Conservation (phyloP, 2,329 filamentous ascomycete species). For the Hymenoscyphus scutula region DNA sequence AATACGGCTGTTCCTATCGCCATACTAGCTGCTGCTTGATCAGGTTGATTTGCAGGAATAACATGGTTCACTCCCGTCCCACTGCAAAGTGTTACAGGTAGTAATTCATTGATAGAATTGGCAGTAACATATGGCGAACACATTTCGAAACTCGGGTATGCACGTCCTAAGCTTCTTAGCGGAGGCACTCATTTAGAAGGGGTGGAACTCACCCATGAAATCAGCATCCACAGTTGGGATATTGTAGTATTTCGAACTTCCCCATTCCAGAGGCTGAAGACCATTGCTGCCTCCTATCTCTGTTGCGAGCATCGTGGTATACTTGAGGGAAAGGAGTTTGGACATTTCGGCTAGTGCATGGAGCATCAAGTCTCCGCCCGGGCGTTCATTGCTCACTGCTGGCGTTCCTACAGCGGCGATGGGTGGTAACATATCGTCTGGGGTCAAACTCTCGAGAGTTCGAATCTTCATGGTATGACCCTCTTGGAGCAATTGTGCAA, state of each 20-base stretch:
- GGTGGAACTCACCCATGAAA: slow-evolving; percentile 37
- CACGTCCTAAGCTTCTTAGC: slow-evolving; percentile 34
- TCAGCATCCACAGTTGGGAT: slow-evolving; percentile 44
- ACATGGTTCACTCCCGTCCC: neutral
- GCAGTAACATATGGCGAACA: slow-evolving; percentile 42
- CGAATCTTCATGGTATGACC: slow-evolving; percentile 42
- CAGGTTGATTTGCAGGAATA: neutral
- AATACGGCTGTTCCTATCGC: neutral
- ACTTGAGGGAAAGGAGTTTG: slow-evolving; percentile 35
- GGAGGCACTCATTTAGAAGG: neutral
- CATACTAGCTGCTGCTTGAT: neutral
- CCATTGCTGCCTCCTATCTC: slow-evolving; percentile 46
- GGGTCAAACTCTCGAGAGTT: slow-evolving; percentile 43
- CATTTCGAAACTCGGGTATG: slow-evolving; percentile 47
- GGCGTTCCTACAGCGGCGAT: slow-evolving; percentile 45
- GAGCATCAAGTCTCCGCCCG: slow-evolving; percentile 42
- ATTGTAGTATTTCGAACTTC: slow-evolving; percentile 35
- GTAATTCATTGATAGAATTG: slow-evolving; percentile 2
- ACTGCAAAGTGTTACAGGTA: slow-evolving; percentile 2
- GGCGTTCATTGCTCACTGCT: slow-evolving; percentile 43
- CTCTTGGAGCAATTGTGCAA: slow-evolving; percentile 40
- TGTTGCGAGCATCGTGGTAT: slow-evolving; percentile 35
- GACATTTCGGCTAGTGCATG: slow-evolving; percentile 41
- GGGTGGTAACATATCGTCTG: slow-evolving; percentile 44
- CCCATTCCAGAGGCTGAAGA: slow-evolving; percentile 34